A percentile compares a stretch with the other conserved stretches of the same genome.
phyloP scores from a whole-genome alignment of 208 protist species.

The Crithidia fasciculata region DNA sequence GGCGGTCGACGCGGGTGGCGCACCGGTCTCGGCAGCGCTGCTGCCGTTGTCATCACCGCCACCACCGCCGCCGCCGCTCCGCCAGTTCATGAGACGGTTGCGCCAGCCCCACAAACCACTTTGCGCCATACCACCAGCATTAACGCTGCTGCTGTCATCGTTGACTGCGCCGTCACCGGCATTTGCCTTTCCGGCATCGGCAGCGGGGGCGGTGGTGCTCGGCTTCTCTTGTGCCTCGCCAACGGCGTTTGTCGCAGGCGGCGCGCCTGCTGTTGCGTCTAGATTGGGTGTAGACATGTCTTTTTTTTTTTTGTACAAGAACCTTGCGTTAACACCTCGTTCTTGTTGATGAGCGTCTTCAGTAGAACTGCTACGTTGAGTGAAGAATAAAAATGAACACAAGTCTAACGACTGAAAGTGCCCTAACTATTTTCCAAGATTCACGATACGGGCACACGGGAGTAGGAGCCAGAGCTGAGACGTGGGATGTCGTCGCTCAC shows the following conservation, averaged over 20 bases:
- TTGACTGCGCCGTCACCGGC: not conserved
- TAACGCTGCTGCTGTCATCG: not conserved
- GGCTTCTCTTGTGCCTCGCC: not conserved
- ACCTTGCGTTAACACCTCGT: too few relatives aligned
- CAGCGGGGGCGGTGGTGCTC: not conserved
- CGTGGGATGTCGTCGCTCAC: too few relatives aligned
- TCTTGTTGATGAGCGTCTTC: too few relatives aligned
- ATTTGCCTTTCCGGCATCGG: too few relatives aligned
- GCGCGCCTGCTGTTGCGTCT: not conserved
- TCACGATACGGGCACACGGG: too few relatives aligned
- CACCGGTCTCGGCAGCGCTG: too few relatives aligned
- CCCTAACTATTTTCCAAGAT: too few relatives aligned
- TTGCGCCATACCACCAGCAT: not conserved
- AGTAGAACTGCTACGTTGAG: not conserved
- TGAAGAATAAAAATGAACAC: not conserved
- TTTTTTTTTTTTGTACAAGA: not conserved
- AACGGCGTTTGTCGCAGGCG: not conserved
- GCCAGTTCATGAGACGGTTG: constrained; percentile 24
- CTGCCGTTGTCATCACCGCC: not conserved
- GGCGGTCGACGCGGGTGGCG: not conserved
- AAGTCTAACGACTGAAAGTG: not conserved
- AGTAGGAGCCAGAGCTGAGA: too few relatives aligned
- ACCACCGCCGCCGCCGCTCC: not conserved
- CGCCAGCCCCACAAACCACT: constrained; percentile 20
- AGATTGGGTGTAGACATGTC: not conserved